Evolutionary conservation across 164 flowering plant species (phyloP), one percentile per base, ranked within the genome.

Genomic region (Berberis thunbergii): DNA sequence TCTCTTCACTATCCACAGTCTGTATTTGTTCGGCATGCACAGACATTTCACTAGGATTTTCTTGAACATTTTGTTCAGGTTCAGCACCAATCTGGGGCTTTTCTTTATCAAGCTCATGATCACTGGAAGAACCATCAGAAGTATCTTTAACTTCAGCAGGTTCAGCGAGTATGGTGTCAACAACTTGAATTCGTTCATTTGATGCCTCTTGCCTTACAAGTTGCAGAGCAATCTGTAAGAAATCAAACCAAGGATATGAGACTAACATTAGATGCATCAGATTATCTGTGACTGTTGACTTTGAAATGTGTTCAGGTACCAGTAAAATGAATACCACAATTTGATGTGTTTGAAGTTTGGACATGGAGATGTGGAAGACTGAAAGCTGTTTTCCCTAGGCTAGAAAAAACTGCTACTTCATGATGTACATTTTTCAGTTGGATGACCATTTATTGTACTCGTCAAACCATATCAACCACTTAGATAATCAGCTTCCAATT

Each of bases 211-310:
- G 77, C 61, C 97, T 76, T 13, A 90, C 98, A 60, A 93, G 86
- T 75, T 85, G 77, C 64, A 94, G 72, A 49, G 98, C 98, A 69
- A 91, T 87, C 98, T 93, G 84, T 63, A 70, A 11, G 62, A 53
- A 71, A 66, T 59, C 39, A 53, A 40, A 63, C 50, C 41, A 7
- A 12, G 44, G 6, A 13, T 2, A 50, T 41, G 45, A 49, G 59
- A 40, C 40, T 26, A 26, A 26, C 26, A 26, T 26, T 26, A 26
- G 26, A 26, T 26, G 26, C 26, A 26, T 26, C 26, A 26, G 26
- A 26, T 26, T 26, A 26, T 26, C 26, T 26, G 26, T 26, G 26
- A 26, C 26, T 26, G 26, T 26, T 26, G 26, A 26, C 26, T 26
- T 26, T 26, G 26, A 26, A 26, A 26, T 26, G 26, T 26, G 26